Base-by-base conservation (phyloP, 2,329 filamentous ascomycete genomes). In the Pseudogymnoascus sp. region DNA sequence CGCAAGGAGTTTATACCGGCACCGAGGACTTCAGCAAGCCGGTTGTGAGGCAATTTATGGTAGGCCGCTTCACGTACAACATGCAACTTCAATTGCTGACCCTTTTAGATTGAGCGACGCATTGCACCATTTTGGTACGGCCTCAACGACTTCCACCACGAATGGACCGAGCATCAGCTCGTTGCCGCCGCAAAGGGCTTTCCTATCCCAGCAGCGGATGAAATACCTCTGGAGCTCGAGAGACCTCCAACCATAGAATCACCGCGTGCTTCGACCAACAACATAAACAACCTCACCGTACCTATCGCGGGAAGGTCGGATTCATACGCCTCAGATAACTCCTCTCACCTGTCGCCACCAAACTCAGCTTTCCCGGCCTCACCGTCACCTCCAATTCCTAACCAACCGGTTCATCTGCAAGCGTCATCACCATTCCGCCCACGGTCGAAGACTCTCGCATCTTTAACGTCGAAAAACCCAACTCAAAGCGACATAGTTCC, bases 51-150 rank as follows among this genome's bases (percentile, higher is more conserved):
- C 92, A 96, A 74, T 78, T 99, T 63, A 93, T 94, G 87, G 92
- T 96, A 82, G 71, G 77, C 70, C 31, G 21, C 44, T 35, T 35
- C 38, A 10, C 64, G 61, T 33, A 21, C 16, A 47, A n/a, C 23
- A 14, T 63, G 28, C 25, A 21, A 60, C 23, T 33, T 35, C 60
- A 37, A 59, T n/a, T 11, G 14, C 66, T 72, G 42, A 70, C 62
- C 60, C 16, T 63, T 68, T 65, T 50, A 97, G 93, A 92, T 99
- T 73, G 94, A 99, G 76, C 84, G 94, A 69, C 87, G 89, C 66
- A 77, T 99, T 66, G 94, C 94, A 44, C 94, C 94, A 0, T 99
- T 99, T 75, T 99, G 93, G 92, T 88, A 89, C 72, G 94, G 94
- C 4, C 79, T 99, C 3, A 88, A 96, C 67, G 92, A 97, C 74